These are phyloP conservation scores for Zychaea mexicana DNA, from an alignment of 371 early-diverging fungal species.

Conservation along the genomic window DNA sequence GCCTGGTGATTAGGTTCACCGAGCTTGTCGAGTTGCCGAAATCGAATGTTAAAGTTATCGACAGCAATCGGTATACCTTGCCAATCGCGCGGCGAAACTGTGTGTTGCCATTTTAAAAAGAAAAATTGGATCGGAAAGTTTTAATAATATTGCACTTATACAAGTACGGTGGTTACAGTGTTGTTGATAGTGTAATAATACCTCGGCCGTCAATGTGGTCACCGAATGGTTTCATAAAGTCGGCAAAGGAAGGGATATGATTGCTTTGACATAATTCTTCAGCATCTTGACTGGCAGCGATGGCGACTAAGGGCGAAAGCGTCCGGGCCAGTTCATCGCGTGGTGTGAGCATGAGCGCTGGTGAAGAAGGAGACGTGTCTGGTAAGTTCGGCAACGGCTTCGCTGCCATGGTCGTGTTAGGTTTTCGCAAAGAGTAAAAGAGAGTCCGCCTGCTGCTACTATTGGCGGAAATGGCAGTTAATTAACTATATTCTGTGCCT, in stretches of 20 bases:
- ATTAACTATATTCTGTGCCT: too few species aligned
- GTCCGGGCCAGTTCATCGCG: constrained; percentile 64
- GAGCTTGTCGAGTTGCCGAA: constrained; percentile 59
- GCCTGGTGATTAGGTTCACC: constrained; percentile 61
- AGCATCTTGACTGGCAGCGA: constrained; percentile 73
- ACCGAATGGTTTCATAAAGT: constrained; percentile 85
- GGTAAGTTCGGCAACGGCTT: too few species aligned
- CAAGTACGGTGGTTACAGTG: too few species aligned
- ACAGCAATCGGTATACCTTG: constrained; percentile 65
- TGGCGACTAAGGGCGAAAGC: constrained; percentile 76
- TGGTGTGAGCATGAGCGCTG: constrained; percentile 25
- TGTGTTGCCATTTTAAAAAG: neutral
- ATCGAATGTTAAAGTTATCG: constrained; percentile 74
- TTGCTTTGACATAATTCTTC: constrained; percentile 72
- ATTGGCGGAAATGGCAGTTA: too few species aligned
- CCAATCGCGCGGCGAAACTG: constrained; percentile 73
- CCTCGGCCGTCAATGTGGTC: constrained; percentile 74
- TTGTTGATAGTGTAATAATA: too few species aligned
- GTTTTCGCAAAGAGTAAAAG: too few species aligned
- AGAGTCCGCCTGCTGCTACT: too few species aligned
- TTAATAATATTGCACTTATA: too few species aligned
- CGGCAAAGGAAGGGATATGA: constrained; percentile 68
- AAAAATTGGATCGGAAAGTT: neutral
- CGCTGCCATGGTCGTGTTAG: too few species aligned
- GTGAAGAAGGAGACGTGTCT: constrained; percentile 12